phyloP scores from a whole-genome alignment of 768 basidiomycete genomes.

The Boletus rubescentipes region DNA sequence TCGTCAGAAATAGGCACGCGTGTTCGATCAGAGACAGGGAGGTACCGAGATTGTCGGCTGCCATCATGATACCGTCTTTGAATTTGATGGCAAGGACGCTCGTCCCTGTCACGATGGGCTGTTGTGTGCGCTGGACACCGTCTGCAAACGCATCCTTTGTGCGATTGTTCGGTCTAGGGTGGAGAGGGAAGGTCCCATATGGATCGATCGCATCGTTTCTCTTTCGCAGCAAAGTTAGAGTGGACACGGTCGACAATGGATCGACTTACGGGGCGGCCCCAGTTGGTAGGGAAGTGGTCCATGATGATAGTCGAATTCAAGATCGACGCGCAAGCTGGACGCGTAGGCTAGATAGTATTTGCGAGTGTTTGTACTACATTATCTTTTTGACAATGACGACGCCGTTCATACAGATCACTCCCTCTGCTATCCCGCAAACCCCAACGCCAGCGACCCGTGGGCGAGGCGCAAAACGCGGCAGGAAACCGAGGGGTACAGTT shows the following conservation, averaged over 20 bases:
- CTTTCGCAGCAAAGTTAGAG: slow-evolving; percentile 35
- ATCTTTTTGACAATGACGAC: slow-evolving; percentile 20
- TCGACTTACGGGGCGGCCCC: slow-evolving; percentile 71
- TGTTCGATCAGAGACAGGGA: background rate
- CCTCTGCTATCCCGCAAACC: slow-evolving; percentile 13
- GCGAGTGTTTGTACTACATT: slow-evolving; percentile 10
- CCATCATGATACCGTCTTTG: slow-evolving; percentile 98
- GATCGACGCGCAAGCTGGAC: slow-evolving; percentile 24
- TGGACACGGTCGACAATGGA: too few relatives aligned
- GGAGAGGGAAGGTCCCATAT: slow-evolving; percentile 75
- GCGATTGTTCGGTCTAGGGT: slow-evolving; percentile 51
- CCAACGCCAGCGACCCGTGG: slow-evolving; percentile 26
- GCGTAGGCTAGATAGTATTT: slow-evolving; percentile 23
- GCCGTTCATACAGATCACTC: slow-evolving; percentile 29
- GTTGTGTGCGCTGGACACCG: slow-evolving; percentile 79
- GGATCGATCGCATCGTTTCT: slow-evolving; percentile 74
- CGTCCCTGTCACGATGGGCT: slow-evolving; percentile 97
- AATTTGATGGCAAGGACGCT: slow-evolving; percentile 91
- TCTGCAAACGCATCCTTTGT: slow-evolving; percentile 58
- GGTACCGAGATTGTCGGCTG: slow-evolving; percentile 94
- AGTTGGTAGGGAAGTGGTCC: slow-evolving; percentile 85
- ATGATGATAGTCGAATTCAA: slow-evolving; percentile 36
- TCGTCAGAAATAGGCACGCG: background rate
- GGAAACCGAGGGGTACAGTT: slow-evolving; percentile 22
- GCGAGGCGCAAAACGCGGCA: slow-evolving; percentile 27